Percentiles rank a stretch among this genome's conserved stretches.
Conservation (phyloP, 1,284 basidiomycete genomes). For the Neotropicomus parvogracilis region DNA sequence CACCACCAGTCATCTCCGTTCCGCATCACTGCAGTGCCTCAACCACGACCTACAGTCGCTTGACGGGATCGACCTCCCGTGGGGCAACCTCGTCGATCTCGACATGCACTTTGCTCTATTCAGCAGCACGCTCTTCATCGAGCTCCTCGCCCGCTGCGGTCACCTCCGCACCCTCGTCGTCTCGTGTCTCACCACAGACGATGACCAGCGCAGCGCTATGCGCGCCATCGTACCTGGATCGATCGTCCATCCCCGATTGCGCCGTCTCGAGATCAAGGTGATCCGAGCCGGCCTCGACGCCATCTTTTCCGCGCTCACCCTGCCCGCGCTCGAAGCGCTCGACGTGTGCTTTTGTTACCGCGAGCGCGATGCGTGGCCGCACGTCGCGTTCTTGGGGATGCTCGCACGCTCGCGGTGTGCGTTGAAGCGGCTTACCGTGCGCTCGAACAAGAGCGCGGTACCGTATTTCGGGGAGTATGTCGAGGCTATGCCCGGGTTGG, state of each 20-base stretch:
- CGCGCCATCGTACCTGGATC: constrained; percentile 11
- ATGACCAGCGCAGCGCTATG: constrained; percentile 11
- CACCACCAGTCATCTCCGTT: constrained; percentile 18
- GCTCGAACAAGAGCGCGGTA: constrained; percentile 23
- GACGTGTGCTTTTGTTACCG: constrained; percentile 33
- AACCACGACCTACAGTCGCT: constrained; percentile 26
- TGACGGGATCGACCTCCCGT: constrained; percentile 24
- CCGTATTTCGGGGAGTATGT: constrained; percentile 25
- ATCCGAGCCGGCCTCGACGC: constrained; percentile 25
- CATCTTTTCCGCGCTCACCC: constrained; percentile 18
- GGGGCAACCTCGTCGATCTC: constrained; percentile 25
- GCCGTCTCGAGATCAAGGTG: constrained; percentile 30
- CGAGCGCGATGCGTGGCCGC: constrained; percentile 30
- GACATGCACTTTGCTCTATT: constrained; percentile 31
- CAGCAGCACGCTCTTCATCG: constrained; percentile 23
- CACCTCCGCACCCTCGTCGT: constrained; percentile 19
- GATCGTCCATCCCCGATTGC: constrained; percentile 19
- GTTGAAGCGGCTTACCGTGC: constrained; percentile 23
- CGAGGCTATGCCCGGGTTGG: constrained; percentile 22
- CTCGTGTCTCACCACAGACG: constrained; percentile 28
- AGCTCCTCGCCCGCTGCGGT: constrained; percentile 25
- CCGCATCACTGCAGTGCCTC: constrained; percentile 20
- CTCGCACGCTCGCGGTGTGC: constrained; percentile 25
- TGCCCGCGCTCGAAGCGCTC: constrained; percentile 33
- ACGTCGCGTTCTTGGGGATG: constrained; percentile 25